Percentiles rank a stretch among this genome's conserved stretches.
These are phyloP conservation scores for Nitzschia inconspicua DNA, from an alignment of 108 stramenopile genomes.

Conservation along the genomic window DNA sequence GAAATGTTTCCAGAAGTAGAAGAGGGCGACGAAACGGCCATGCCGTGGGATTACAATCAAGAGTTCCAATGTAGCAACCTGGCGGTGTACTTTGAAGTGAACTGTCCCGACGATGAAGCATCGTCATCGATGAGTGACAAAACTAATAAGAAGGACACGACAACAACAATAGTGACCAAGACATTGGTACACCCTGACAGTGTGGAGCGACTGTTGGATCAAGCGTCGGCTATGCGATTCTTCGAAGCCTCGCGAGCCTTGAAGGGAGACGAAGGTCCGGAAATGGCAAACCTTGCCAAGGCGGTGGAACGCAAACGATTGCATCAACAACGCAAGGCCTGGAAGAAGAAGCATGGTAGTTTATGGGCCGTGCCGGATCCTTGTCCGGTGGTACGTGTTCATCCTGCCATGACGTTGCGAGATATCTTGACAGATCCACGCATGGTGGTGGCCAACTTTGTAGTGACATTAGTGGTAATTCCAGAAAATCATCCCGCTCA, in stretches of 20 bases:
- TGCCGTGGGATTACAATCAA: slow-evolving; percentile 88
- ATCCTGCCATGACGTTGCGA: slow-evolving; percentile 70
- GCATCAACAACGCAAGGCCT: slow-evolving; percentile 70
- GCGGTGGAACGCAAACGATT: slow-evolving; percentile 80
- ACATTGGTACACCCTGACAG: slow-evolving; percentile 67
- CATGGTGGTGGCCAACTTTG: slow-evolving; percentile 83
- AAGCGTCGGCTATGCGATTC: slow-evolving; percentile 77
- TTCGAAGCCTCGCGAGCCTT: slow-evolving; percentile 83
- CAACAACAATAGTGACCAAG: neutral
- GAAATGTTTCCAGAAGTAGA: slow-evolving; percentile 87
- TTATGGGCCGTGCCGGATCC: slow-evolving; percentile 73
- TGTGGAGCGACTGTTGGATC: slow-evolving; percentile 65
- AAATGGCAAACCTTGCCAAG: slow-evolving; percentile 69
- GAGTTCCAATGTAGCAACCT: slow-evolving; percentile 83
- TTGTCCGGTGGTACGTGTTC: slow-evolving; percentile 68
- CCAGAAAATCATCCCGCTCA: slow-evolving; percentile 85
- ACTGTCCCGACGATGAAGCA: slow-evolving; percentile 30
- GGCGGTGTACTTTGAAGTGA: slow-evolving; percentile 86
- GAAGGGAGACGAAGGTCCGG: slow-evolving; percentile 86
- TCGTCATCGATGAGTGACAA: neutral
- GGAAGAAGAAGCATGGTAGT: slow-evolving; percentile 79
- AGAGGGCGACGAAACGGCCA: slow-evolving; percentile 46
- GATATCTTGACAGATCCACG: slow-evolving; percentile 56
- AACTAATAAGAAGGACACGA: no score
- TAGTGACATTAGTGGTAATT: slow-evolving; percentile 76